phyloP scores from a whole-genome alignment of 2,329 filamentous ascomycete species.

The Chaetothyriales sp. region DNA sequence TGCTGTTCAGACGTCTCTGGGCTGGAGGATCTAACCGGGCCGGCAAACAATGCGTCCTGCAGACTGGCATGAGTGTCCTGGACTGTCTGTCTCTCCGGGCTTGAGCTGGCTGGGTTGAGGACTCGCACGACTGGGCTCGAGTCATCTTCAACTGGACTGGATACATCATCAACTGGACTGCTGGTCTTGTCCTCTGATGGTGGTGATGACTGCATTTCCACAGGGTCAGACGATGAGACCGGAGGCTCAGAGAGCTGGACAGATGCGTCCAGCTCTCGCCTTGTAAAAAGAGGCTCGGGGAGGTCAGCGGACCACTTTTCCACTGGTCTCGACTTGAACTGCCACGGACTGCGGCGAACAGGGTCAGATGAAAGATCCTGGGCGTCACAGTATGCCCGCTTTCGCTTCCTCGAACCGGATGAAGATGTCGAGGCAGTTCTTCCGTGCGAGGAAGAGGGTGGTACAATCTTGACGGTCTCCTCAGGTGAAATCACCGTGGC shows the following conservation, averaged over 20 bases:
- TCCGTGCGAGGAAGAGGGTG: conserved; percentile 20
- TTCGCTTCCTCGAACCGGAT: conserved; percentile 20
- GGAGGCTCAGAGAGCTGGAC: conserved; percentile 21
- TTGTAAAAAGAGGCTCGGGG: conserved; percentile 20
- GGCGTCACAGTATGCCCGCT: conserved; percentile 6
- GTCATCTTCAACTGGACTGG: no score
- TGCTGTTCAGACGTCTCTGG: conserved; percentile 15
- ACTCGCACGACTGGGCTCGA: conserved; percentile 13
- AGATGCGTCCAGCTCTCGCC: conserved; percentile 23
- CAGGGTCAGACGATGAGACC: neutral
- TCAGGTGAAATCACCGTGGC: conserved; percentile 15
- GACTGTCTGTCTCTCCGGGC: conserved; percentile 10
- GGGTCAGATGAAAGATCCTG: neutral
- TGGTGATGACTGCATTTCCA: neutral
- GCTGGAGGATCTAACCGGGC: conserved; percentile 4
- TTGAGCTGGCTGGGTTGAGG: conserved; percentile 6
- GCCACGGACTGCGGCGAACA: neutral
- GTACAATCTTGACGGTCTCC: neutral
- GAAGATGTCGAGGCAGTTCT: conserved; percentile 26
- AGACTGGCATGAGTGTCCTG: conserved; percentile 21
- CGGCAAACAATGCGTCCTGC: conserved; percentile 23
- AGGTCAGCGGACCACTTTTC: neutral
- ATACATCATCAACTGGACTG: conserved; percentile 2
- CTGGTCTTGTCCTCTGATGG: neutral
- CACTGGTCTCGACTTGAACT: neutral